Evolutionary conservation across 306 rosid species (phyloP), one percentile per base, ranked within the genome.

Genomic region (Vigna angularis): DNA sequence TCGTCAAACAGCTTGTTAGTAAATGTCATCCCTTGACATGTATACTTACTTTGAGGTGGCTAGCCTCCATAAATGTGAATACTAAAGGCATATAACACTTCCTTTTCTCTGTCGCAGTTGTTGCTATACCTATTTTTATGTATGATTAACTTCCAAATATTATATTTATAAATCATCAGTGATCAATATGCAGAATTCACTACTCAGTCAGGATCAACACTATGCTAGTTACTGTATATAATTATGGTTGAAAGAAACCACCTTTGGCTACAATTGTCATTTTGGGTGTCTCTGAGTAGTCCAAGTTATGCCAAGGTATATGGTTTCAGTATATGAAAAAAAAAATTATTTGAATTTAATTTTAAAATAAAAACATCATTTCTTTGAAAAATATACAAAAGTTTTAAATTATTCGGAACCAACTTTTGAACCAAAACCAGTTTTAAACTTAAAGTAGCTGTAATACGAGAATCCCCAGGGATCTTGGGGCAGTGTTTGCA

Each of bases 1-100:
- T 93, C 99, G 78, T 51, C 96, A 66, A 96, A 87, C 81, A 91
- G 96, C 85, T 87, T 96, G 82, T 82, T 96, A 91, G 94, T 90
- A 56, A 93, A 90, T 50, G 88, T 81, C 32, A 80, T 82, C 53
- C 90, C 75, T 49, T 93, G 90, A 91, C 88, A 44, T 24, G 1
- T 52, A 26, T 26, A 44, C 36, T n/a, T 52, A 44, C 36, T n/a
- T 66, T 47, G 62, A 63, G 61, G 64, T 34, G 48, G 36, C 65
- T 70, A 49, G 53, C 70, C 47, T 42, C 68, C 57, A n/a, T 68
- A 72, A 61, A 53, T 61, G 86, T 83, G 81, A 84, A 82, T 79
- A 75, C 42, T 28, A 28, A 38, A 70, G 75, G 72, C 82, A 58
- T 64, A 69, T 16, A 68, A 24, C 70, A 55, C 36, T 24, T 70